Evolutionary conservation across 225 moss, liverwort and hornwort species (phyloP).

Genomic region (Bryoerythrophyllum caledonicum): DNA sequence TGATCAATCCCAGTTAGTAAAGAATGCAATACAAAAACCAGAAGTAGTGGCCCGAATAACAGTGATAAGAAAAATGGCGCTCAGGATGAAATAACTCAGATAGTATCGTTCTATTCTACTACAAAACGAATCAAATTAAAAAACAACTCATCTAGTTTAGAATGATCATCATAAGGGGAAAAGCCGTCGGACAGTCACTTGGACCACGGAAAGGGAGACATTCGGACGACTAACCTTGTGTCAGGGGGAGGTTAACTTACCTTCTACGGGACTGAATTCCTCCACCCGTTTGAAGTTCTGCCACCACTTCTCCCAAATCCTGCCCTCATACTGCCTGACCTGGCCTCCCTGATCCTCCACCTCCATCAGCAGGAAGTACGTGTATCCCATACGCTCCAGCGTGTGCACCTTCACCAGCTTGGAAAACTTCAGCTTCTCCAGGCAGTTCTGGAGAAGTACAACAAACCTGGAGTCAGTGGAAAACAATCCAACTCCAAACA

Average conservation of each 20-base stretch:
- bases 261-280: conserved; percentile 47
- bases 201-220: not conserved
- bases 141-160: not conserved
- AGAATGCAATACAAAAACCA: too few species aligned
- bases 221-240: not conserved
- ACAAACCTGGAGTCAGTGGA: not conserved
- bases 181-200: not conserved
- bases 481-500: not conserved
- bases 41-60: too few species aligned
- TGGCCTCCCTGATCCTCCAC: conserved; percentile 37
- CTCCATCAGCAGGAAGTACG: conserved; percentile 61
- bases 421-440: conserved; percentile 43
- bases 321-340: conserved; percentile 49
- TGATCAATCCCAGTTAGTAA: too few species aligned
- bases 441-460: conserved; percentile 20
- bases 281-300: conserved; percentile 52
- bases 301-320: conserved; percentile 65
- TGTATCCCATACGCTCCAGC: conserved; percentile 55
- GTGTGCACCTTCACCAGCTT: conserved; percentile 54
- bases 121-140: not conserved
- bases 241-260: conserved; percentile 28
- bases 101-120: too few species aligned
- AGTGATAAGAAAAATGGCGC: too few species aligned
- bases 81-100: too few species aligned
- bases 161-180: not conserved